Evolutionary conservation across 495 filamentous ascomycete genomes (phyloP).

Genomic region (Hamigera avellanea): DNA sequence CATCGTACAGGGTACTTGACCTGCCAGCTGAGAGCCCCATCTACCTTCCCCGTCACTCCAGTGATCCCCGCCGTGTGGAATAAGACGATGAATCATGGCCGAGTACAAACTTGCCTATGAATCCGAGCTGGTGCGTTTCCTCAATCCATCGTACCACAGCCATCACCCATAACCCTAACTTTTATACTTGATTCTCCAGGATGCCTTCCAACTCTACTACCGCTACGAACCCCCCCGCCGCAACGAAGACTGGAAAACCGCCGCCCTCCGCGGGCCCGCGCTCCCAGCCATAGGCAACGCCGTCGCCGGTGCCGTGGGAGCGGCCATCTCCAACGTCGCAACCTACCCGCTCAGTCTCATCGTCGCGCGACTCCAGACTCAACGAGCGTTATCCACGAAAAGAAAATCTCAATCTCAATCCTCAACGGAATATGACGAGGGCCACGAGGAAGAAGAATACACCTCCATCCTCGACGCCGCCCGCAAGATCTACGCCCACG

Average conservation of each 20-base stretch:
- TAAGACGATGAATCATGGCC: conserved; percentile 17
- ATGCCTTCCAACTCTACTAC: conserved; percentile 39
- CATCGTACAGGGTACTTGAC: too few species aligned
- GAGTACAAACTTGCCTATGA: conserved; percentile 23
- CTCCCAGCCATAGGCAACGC: conserved; percentile 88
- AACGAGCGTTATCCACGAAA: conserved; percentile 22
- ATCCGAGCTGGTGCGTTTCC: conserved; percentile 18
- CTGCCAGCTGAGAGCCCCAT: too few species aligned
- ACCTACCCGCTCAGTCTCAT: conserved; percentile 82
- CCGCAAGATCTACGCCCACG: conserved; percentile 55
- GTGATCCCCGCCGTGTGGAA: too few species aligned
- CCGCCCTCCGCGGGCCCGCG: conserved; percentile 33
- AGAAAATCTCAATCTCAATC: background rate
- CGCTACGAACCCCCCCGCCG: conserved; percentile 27
- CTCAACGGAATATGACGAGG: conserved; percentile 17
- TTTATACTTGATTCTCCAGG: conserved; percentile 14
- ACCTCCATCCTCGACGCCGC: conserved; percentile 54
- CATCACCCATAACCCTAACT: background rate
- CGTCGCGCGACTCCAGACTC: conserved; percentile 74
- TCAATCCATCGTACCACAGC: background rate
- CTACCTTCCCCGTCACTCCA: too few species aligned
- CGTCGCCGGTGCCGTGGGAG: conserved; percentile 64
- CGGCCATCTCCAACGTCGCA: conserved; percentile 66
- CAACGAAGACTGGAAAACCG: conserved; percentile 22
- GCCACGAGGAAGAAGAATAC: conserved; percentile 35